Conservation (phyloP, 2,329 filamentous ascomycete genomes). For the Aspergillus phoenicis region DNA sequence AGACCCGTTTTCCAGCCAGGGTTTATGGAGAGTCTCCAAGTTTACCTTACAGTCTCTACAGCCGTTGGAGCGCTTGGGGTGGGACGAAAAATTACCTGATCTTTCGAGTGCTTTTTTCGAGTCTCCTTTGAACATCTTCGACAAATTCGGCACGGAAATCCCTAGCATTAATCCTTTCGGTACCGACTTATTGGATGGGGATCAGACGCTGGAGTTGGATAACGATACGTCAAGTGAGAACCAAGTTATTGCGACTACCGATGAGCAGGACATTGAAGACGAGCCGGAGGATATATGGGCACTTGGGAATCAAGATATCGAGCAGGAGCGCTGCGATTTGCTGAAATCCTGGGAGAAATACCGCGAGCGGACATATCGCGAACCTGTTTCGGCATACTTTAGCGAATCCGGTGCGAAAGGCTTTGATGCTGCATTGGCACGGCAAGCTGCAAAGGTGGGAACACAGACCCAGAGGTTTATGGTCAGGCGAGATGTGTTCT, state of each 20-base stretch:
- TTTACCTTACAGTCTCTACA: conserved; percentile 42
- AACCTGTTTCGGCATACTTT: conserved; percentile 44
- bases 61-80: conserved; percentile 39
- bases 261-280: conserved; percentile 21
- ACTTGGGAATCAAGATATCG: conserved; percentile 28
- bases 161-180: conserved; percentile 38
- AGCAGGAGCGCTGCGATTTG: conserved; percentile 17
- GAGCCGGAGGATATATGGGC: conserved; percentile 39
- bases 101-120: conserved; percentile 30
- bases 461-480: conserved; percentile 32
- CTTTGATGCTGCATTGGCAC: conserved; percentile 43
- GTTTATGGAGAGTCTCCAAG: conserved; percentile 42
- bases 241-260: conserved; percentile 25
- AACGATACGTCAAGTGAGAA: conserved; percentile 24
- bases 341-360: conserved; percentile 48
- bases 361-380: conserved; percentile 32
- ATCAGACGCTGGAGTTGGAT: conserved; percentile 23
- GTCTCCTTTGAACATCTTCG: conserved; percentile 22
- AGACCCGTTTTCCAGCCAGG: conserved; percentile 41
- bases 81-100: conserved; percentile 36
- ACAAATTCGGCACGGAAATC: conserved; percentile 31
- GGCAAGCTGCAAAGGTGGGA: conserved; percentile 26
- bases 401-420: conserved; percentile 46
- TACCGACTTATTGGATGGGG: conserved; percentile 24
- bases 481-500: conserved; percentile 41